phyloP scores from a whole-genome alignment of 2,329 filamentous ascomycete genomes.

The Chaetothyriales sp. region DNA sequence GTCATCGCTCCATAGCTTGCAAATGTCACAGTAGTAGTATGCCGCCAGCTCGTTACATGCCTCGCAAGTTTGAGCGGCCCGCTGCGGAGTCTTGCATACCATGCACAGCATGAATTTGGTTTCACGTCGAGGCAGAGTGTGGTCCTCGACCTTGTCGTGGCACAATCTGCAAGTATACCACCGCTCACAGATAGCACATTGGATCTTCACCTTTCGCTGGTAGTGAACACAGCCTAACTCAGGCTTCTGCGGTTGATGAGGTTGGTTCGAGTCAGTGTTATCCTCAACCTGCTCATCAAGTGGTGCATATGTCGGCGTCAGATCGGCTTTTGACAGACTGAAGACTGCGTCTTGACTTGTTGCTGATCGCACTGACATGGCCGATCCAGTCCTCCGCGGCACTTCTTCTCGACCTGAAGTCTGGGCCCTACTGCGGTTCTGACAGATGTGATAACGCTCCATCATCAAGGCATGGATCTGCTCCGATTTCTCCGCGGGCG shows the following conservation, averaged over 20 bases:
- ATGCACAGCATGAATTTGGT: constrained; percentile 97
- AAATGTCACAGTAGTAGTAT: constrained; percentile 84
- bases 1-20: constrained; percentile 95
- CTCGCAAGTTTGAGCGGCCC: constrained; percentile 60
- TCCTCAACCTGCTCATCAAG: constrained; percentile 18
- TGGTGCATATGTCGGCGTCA: constrained; percentile 52
- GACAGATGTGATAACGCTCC: constrained; percentile 40
- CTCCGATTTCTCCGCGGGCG: constrained; percentile 50
- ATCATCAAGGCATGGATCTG: constrained; percentile 57
- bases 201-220: constrained; percentile 85
- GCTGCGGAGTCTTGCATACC: constrained; percentile 75
- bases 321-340: constrained; percentile 38
- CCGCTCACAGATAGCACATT: constrained; percentile 73
- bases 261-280: constrained; percentile 10
- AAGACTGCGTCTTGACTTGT: constrained; percentile 21
- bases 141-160: constrained; percentile 70
- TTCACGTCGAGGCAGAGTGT: constrained; percentile 61
- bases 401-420: constrained; percentile 5
- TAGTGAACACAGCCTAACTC: constrained; percentile 80
- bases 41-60: constrained; percentile 64
- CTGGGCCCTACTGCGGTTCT: constrained; percentile 22
- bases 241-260: constrained; percentile 35
- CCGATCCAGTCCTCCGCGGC: constrained; percentile 17
- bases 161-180: constrained; percentile 96
- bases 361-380: constrained; percentile 21